Evolutionary conservation across 2,329 filamentous ascomycete genomes (phyloP), one percentile per base, ranked within the genome.

Genomic region (Aspergillus sergii): DNA sequence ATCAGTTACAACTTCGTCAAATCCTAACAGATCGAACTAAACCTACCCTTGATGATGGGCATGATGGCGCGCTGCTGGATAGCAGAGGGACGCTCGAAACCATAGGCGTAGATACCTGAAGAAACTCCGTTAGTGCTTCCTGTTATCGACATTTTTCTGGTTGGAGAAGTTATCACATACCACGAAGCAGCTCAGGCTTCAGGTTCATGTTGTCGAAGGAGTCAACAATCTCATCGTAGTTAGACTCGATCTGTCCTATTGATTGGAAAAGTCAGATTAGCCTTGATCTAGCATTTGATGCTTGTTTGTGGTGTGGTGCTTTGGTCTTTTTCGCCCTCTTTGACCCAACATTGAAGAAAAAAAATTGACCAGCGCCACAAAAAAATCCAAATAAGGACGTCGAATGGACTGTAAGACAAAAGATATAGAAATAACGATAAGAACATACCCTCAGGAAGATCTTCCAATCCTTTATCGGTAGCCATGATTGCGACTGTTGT

Each of bases 21-120:
- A 21, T 11, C 5, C 34, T 34, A 8, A 16, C 54, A 14, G 0
- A 48, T 21, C 12, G 30, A n/a, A 46, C 21, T 14, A 48, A 64
- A 78, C 90, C 81, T 85, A 95, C 92, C 94, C 89, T 98, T 97
- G 88, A 99, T 98, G 80, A 99, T 95, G 79, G 95, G 96, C 91
- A 98, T 96, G 84, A 99, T 99, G 76, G 95, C 95, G 80, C 96
- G 94, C 91, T 97, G 93, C 91, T 99, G 95, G 76, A 99, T 99
- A 81, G 95, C 94, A 85, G 95, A 99, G 69, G 95, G 95, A 74
- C 95, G 94, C 89, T 99, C 95, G 86, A 99, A 99, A 91, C 95
- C 95, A 83, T 99, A 99, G 81, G 95, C 95, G 83, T 98, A 99
- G 82, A 99, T 93, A 86, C 92, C 89, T 91, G 76, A 48, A 60